Evolutionary conservation across 495 filamentous ascomycete species (phyloP).

Genomic region (Aspergillus sclerotioniger): DNA sequence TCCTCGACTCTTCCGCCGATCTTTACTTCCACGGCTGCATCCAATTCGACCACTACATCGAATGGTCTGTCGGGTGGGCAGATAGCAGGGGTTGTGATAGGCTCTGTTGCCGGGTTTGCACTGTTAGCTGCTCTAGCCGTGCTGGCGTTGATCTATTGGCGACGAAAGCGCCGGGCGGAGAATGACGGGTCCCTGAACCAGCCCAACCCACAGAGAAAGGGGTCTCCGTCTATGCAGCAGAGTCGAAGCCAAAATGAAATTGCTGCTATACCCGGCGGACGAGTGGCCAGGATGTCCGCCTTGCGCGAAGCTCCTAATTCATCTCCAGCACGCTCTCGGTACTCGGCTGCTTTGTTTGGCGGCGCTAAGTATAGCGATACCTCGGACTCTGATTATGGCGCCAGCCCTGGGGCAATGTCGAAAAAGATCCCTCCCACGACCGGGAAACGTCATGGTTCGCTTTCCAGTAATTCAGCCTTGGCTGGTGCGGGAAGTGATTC

Average conservation of each 20-base stretch:
- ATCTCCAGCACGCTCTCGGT: slow-evolving; percentile 53
- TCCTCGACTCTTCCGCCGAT: slow-evolving; percentile 65
- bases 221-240: slow-evolving; percentile 51
- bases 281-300: slow-evolving; percentile 94
- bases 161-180: slow-evolving; percentile 58
- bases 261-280: slow-evolving; percentile 77
- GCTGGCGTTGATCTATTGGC: slow-evolving; percentile 57
- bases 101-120: slow-evolving; percentile 69
- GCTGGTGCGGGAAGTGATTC: slow-evolving; percentile 64
- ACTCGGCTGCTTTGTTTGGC: slow-evolving; percentile 38
- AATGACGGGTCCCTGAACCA: slow-evolving; percentile 76
- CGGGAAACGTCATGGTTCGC: slow-evolving; percentile 79
- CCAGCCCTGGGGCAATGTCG: slow-evolving; percentile 73
- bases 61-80: slow-evolving; percentile 70
- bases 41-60: slow-evolving; percentile 37
- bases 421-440: slow-evolving; percentile 58
- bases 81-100: slow-evolving; percentile 89
- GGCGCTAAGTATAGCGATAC: slow-evolving; percentile 61
- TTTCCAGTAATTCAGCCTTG: slow-evolving; percentile 82
- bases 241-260: slow-evolving; percentile 55
- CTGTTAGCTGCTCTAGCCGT: slow-evolving; percentile 62
- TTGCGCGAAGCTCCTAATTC: slow-evolving; percentile 69
- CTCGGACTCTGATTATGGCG: slow-evolving; percentile 76
- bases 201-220: slow-evolving; percentile 72
- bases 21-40: slow-evolving; percentile 54